Percentiles rank a stretch among this genome's conserved stretches.
phyloP scores from a whole-genome alignment of 1,139 yeast genomes.

The Geotrichum cucujoidarum region DNA sequence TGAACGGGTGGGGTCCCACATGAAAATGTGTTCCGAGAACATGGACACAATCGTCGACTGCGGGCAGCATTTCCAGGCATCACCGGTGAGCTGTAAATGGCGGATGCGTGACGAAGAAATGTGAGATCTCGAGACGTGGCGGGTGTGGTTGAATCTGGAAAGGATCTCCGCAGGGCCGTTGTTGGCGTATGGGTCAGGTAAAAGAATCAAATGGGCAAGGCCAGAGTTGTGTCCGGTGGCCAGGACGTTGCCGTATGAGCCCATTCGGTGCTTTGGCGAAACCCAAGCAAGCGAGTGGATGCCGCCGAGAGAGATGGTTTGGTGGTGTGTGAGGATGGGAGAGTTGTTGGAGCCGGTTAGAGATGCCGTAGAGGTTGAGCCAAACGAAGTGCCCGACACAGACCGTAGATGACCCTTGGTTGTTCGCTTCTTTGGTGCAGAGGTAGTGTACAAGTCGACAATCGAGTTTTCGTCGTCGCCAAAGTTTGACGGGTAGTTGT shows the following conservation, averaged over 20 bases:
- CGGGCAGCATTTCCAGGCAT: constrained; percentile 42
- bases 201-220: constrained; percentile 57
- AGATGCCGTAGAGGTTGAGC: constrained; percentile 1
- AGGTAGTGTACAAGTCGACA: constrained; percentile 3
- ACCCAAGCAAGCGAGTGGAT: constrained; percentile 66
- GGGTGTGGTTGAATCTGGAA: constrained; percentile 68
- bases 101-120: constrained; percentile 35
- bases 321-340: constrained; percentile 57
- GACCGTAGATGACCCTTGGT: constrained; percentile 23
- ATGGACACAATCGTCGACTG: constrained; percentile 49
- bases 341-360: constrained; percentile 19
- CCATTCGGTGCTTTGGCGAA: constrained; percentile 35
- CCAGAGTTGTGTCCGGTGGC: constrained; percentile 72
- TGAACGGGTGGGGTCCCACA: constrained; percentile 65
- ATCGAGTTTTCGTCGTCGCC: constrained; percentile 11
- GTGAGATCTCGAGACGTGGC: constrained; percentile 43
- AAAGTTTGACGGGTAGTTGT: constrained; percentile 5
- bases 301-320: constrained; percentile 65
- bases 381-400: constrained; percentile 13
- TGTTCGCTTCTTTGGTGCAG: not conserved
- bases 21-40: constrained; percentile 59
- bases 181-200: constrained; percentile 52
- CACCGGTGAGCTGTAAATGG: constrained; percentile 38
- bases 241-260: constrained; percentile 40
- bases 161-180: constrained; percentile 62